Base-by-base conservation (phyloP, 2,329 filamentous ascomycete species). In the Fusarium buharicum region DNA sequence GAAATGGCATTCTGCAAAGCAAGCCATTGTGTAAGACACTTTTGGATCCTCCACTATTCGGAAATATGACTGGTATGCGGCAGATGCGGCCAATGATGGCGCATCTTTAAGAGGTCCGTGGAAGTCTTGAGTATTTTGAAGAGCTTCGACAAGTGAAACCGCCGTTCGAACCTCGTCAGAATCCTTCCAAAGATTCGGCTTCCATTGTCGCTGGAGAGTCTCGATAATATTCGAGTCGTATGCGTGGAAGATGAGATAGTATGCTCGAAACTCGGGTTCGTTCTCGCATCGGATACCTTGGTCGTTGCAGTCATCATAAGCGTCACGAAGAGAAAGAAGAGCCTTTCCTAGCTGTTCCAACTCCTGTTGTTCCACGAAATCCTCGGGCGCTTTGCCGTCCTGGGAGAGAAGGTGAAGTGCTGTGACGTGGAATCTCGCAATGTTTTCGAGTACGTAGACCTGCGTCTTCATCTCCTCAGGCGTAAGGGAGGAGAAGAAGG, bases 21-120 rank as follows among this genome's bases (percentile, higher is more conserved):
- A 90, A 13, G 86, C 87, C 85, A 90, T 88, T 1, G 86, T 88
- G 69, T 90, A 90, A 1, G 87, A 89, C 3, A 88, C 82, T 14
- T 78, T 75, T 0, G 78, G 76, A 36, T 82, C 79, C 62, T 84
- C 79, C 24, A 90, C 77, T 43, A 90, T 86, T 20, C 81, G 78
- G 68, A 90, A 89, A 71, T 84, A 89, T 16, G 82, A 79, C 20
- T 79, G 76, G 39, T 81, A 84, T 6, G 79, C 78, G 17, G 80
- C 79, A 36, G 82, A 76, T 3, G 84, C 81, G 11, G 82, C 80
- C 16, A 82, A 75, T 2, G 79, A 78, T 1, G 81, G 79, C 0
- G 74, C 77, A 10, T 82, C 81, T 45, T 79, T 81, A 44, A 88
- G 72, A 1, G 86, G 86, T 0, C 86, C 86, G 24, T 83, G 82